These are phyloP conservation scores for Rhodotorula babjevae DNA, from an alignment of 768 basidiomycete genomes.

Conservation along the genomic window DNA sequence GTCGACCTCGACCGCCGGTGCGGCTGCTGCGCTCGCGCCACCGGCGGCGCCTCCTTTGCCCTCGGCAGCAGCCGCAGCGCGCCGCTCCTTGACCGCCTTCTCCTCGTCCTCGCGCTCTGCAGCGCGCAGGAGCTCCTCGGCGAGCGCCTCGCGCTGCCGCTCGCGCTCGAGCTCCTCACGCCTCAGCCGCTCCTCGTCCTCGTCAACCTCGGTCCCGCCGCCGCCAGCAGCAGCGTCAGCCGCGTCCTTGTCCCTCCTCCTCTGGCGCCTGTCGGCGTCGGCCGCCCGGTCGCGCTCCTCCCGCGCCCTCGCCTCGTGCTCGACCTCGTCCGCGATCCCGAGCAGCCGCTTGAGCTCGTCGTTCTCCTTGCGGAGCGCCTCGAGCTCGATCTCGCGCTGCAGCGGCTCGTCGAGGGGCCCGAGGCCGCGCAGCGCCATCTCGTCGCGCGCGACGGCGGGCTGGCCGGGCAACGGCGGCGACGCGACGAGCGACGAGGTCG, in stretches of 20 bases:
- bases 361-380: conserved; percentile 77
- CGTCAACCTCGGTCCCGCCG: too few species aligned
- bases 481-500: conserved; percentile 31
- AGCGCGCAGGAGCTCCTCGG: neutral
- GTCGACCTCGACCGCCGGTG: too few species aligned
- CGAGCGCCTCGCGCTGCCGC: too few species aligned
- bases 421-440: conserved; percentile 33
- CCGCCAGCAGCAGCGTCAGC: too few species aligned
- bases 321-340: conserved; percentile 52
- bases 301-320: neutral
- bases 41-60: neutral
- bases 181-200: neutral
- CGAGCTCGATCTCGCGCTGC: conserved; percentile 81
- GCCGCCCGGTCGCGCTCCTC: neutral
- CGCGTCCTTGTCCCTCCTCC: neutral
- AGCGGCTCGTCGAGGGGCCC: conserved; percentile 69
- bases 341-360: conserved; percentile 67
- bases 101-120: neutral
- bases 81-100: neutral
- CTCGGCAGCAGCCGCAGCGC: too few species aligned
- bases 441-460: neutral
- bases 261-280: too few species aligned
- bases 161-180: neutral
- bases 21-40: too few species aligned
- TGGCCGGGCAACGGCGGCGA: conserved; percentile 5